phyloP scores from a whole-genome alignment of 2,329 filamentous ascomycete genomes.

The Fusarium domesticum region DNA sequence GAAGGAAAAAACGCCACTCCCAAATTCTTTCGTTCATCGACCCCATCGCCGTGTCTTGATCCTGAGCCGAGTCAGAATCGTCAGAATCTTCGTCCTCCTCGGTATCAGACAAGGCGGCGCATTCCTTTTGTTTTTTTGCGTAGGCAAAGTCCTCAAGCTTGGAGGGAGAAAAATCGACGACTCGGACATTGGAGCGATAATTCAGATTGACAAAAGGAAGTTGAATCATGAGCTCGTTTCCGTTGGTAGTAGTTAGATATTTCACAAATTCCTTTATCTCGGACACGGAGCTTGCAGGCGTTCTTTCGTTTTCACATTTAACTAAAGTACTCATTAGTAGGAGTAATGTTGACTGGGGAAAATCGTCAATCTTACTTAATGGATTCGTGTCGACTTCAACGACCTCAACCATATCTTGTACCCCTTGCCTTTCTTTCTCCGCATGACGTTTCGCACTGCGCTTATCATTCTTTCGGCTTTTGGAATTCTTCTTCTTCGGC shows the following conservation, averaged over 20 bases:
- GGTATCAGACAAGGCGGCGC: conserved; percentile 47
- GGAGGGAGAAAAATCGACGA: conserved; percentile 75
- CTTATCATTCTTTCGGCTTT: conserved; percentile 19
- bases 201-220: conserved; percentile 73
- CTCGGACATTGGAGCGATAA: conserved; percentile 68
- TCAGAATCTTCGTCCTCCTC: conserved; percentile 4
- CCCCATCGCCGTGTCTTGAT: conserved; percentile 21
- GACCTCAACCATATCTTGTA: neutral
- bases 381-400: neutral
- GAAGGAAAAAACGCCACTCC: conserved; percentile 82
- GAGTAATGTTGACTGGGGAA: neutral
- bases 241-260: conserved; percentile 45
- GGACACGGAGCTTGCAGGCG: conserved; percentile 35
- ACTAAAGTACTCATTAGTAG: conserved; percentile 34
- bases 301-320: conserved; percentile 44
- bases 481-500: conserved; percentile 28
- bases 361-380: neutral
- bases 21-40: conserved; percentile 45
- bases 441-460: conserved; percentile 12
- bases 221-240: conserved; percentile 33
- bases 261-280: conserved; percentile 40
- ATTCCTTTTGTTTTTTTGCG: conserved; percentile 43
- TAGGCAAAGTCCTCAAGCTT: conserved; percentile 68
- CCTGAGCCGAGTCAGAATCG: conserved; percentile 28
- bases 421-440: conserved; percentile 12